phyloP scores from a whole-genome alignment of 768 basidiomycete species.

The Lanmaoa pseudosensibilis region DNA sequence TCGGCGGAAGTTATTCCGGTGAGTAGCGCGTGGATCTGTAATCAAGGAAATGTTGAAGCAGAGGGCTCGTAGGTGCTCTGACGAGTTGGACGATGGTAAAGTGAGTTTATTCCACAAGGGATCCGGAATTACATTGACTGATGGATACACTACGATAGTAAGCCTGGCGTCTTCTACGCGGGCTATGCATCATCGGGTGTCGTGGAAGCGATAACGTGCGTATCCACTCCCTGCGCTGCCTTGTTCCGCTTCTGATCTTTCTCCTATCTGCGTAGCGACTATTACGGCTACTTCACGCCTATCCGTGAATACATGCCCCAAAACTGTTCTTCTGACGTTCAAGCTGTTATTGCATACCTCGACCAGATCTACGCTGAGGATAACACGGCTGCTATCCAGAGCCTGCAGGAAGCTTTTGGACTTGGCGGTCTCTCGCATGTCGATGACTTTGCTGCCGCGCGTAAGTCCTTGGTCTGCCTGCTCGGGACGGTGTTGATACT shows the following conservation, averaged over 20 bases:
- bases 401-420: conserved; percentile 59
- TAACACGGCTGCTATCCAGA: conserved; percentile 47
- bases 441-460: conserved; percentile 65
- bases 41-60: neutral
- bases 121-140: neutral
- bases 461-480: conserved; percentile 30
- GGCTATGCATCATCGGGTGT: conserved; percentile 48
- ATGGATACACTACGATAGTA: conserved; percentile 25
- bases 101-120: conserved; percentile 35
- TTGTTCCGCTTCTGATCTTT: neutral
- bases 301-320: conserved; percentile 64
- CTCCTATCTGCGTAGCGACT: conserved; percentile 18
- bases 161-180: conserved; percentile 41
- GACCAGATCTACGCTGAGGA: conserved; percentile 54
- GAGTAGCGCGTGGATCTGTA: neutral
- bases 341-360: conserved; percentile 60
- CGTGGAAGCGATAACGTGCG: conserved; percentile 45
- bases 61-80: conserved; percentile 33
- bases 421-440: conserved; percentile 55
- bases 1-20: conserved; percentile 46
- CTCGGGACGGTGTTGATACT: neutral
- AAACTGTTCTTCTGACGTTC: conserved; percentile 74
- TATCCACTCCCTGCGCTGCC: neutral
- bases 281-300: conserved; percentile 63
- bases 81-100: conserved; percentile 71